Evolutionary conservation across 2,329 filamentous ascomycete species (phyloP).

Genomic region (Monosporascus cannonballus): DNA sequence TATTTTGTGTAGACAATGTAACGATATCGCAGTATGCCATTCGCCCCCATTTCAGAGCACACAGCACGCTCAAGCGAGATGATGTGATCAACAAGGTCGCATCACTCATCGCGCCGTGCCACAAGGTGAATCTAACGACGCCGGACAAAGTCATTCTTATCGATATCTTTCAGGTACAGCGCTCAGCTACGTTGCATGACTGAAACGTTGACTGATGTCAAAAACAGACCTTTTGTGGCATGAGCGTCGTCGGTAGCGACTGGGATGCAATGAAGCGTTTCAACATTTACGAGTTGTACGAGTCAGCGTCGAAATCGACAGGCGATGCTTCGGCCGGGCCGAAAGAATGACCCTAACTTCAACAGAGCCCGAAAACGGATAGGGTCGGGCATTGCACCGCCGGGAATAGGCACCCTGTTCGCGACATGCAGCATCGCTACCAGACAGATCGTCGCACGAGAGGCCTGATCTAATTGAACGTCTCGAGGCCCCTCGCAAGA

Average conservation of each 20-base stretch:
- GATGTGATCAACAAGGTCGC: slow-evolving; percentile 68
- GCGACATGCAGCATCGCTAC: neutral
- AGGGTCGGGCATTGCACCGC: neutral
- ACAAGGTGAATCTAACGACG: slow-evolving; percentile 72
- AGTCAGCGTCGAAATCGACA: slow-evolving; percentile 24
- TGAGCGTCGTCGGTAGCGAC: slow-evolving; percentile 71
- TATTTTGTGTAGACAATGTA: slow-evolving; percentile 1
- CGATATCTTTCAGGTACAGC: slow-evolving; percentile 69
- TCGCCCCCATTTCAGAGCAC: slow-evolving; percentile 68
- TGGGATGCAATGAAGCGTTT: slow-evolving; percentile 71
- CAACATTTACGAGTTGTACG: slow-evolving; percentile 71
- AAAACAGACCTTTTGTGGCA: slow-evolving; percentile 63
- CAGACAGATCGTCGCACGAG: too few relatives aligned
- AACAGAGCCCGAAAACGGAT: neutral
- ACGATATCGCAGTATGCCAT: slow-evolving; percentile 64
- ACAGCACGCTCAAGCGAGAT: slow-evolving; percentile 61
- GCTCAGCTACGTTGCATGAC: too few relatives aligned
- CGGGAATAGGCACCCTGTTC: neutral
- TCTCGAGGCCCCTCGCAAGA: too few relatives aligned
- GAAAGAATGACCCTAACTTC: neutral
- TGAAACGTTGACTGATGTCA: too few relatives aligned
- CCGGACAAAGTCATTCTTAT: slow-evolving; percentile 75
- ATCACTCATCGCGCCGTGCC: slow-evolving; percentile 54
- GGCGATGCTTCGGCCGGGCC: slow-evolving; percentile 7
- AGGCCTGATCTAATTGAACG: too few relatives aligned